Percentiles rank a stretch among this genome's conserved stretches.
Evolutionary conservation across 345 rosid species (phyloP).

Genomic region (Brassica juncea): DNA sequence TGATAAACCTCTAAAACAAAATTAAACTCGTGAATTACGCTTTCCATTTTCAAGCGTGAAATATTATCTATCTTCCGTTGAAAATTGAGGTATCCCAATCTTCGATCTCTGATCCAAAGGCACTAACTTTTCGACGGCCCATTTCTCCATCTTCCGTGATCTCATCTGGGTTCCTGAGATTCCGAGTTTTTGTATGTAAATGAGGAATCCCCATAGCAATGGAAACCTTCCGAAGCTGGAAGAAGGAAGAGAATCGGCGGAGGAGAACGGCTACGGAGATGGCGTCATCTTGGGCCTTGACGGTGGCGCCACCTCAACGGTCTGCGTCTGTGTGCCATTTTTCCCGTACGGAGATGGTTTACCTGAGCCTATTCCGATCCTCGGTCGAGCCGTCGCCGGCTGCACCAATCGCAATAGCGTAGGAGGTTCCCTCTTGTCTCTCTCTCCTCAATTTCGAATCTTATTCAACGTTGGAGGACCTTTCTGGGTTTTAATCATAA

Average conservation of each 20-base stretch:
- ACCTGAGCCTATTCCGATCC: slow-evolving; percentile 39
- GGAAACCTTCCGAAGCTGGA: slow-evolving; percentile 20
- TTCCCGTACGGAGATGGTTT: slow-evolving; percentile 12
- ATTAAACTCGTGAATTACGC: background rate
- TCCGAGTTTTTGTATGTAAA: slow-evolving; percentile 7
- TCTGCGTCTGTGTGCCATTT: slow-evolving; percentile 44
- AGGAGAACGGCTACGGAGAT: slow-evolving; percentile 28
- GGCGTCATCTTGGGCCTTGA: slow-evolving; percentile 42
- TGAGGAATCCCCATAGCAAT: slow-evolving; percentile 32
- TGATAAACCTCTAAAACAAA: background rate
- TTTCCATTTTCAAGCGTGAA: background rate
- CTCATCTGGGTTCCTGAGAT: slow-evolving; percentile 33
- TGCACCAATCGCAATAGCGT: slow-evolving; percentile 45
- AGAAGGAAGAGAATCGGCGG: background rate
- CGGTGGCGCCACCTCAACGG: slow-evolving; percentile 48
- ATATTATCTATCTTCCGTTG: background rate
- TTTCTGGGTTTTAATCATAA: background rate
- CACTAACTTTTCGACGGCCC: slow-evolving; percentile 23
- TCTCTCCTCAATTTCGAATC: background rate
- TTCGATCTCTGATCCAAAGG: slow-evolving; percentile 19
- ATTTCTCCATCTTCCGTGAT: slow-evolving; percentile 22
- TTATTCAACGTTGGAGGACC: background rate
- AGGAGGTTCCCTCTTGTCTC: slow-evolving; percentile 35
- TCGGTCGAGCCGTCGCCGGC: slow-evolving; percentile 40
- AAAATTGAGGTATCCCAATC: background rate